Evolutionary conservation across 1,284 basidiomycete species (phyloP), one percentile per base, ranked within the genome.

Genomic region (Leccinum griseonigrum): DNA sequence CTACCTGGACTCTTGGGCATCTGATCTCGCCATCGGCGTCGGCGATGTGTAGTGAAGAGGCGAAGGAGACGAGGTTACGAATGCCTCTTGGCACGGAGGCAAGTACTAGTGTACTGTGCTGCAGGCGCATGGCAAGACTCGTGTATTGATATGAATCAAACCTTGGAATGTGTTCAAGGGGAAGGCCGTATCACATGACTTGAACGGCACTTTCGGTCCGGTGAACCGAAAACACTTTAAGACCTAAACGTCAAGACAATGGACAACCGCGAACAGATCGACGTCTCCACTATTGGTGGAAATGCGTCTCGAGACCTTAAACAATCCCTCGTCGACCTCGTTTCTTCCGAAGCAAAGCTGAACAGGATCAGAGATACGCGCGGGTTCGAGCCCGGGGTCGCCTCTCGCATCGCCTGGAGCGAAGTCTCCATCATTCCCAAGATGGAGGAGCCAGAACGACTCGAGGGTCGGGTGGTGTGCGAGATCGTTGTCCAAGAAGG

Each of bases 401-500:
- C 54, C 16, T 71, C 68, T 3, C 52, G 71, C 2, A n/a, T 74
- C 18, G 50, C 10, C 8, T 68, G 64, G 60, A 63, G 59, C 22
- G 81, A 82, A 18, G 75, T 82, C 0, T 79, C 78, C 3, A 61
- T 84, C 40, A 32, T 74, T 3, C 62, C 72, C 40, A 79, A 78
- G 59, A 59, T 67, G 0, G 76, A 80, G 50, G 78, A 79, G 54
- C 70, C 75, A 1, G 61, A 66, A 56, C 76, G 67, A 62, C 67
- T 64, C 10, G 81, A 82, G 63, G 80, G 75, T 4, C 76, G 75
- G 51, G 77, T 81, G 13, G 76, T 79, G 9, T 75, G 69, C 31
- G 81, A 83, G 66, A 76, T 81, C 54, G 76, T 76, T 36, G 81
- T 84, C 18, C 75, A 77, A 14, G 69, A 75, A 70, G 80, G 83